Evolutionary conservation across 2,329 filamentous ascomycete genomes (phyloP), one percentile per base, ranked within the genome.

Genomic region (Neonectria hederae): DNA sequence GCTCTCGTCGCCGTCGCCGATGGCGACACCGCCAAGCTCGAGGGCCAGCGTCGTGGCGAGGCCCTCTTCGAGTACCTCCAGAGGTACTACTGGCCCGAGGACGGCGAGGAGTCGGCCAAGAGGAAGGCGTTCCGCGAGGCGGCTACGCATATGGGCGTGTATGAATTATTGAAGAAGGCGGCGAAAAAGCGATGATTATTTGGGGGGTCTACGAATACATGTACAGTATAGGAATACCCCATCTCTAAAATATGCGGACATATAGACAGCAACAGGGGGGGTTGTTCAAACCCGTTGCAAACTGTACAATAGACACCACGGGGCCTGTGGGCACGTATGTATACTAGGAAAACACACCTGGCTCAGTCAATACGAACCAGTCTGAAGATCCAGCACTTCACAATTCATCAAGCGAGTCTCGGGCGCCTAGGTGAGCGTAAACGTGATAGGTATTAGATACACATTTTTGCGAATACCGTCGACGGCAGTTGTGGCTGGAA

Each of bases 11-110:
- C 69, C 14, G 74, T 67, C 70, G 71, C 65, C 17, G 66, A 66
- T 3, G 73, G 76, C 13, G 76, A 83, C 54, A 19, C 65, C 35
- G 74, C 77, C 5, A 73, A 76, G 17, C 72, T 84, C 60, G 73
- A 83, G 46, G 77, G 69, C 0, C 72, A 77, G 26, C 66, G 75
- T 55, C 77, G 79, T 26, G 76, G 71, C 19, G 75, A 78, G 55
- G 82, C 82, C 52, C 71, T 84, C 60, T 80, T 79, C 52, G 77
- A 81, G 57, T 83, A 81, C 57, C 65, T 86, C 51, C 79, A 82
- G 63, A 74, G 75, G 53, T 76, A 76, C 51, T 77, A 79, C 21
- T 76, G 81, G 75, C 76, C 77, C 10, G 69, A 46, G 26, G 67
- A 70, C 13, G 70, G 60, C 9, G 70, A 60, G 4, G 69, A 72